Evolutionary conservation across 352 stramenopile genomes (phyloP).

Genomic region (Plasmopara viticola): DNA sequence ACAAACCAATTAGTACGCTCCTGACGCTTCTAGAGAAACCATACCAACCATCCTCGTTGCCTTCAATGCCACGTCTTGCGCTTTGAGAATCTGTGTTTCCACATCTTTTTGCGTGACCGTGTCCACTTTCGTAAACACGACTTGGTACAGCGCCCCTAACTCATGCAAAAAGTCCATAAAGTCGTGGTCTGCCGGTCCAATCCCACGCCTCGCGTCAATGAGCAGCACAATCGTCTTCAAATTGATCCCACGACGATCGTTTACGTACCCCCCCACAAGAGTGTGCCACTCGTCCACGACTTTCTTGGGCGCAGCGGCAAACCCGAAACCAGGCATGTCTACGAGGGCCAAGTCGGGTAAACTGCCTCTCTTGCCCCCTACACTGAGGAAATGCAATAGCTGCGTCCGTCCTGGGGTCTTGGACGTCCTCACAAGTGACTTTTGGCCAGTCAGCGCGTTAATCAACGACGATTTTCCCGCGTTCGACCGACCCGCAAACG

Average conservation of each 20-base stretch:
- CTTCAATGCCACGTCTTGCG: slow-evolving; percentile 35
- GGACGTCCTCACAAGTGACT: slow-evolving; percentile 61
- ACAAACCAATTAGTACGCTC: neutral
- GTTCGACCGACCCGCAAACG: slow-evolving; percentile 84
- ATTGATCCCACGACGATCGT: slow-evolving; percentile 55
- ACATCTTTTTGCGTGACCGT: slow-evolving; percentile 39
- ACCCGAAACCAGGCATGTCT: slow-evolving; percentile 86
- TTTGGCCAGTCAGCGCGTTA: slow-evolving; percentile 72
- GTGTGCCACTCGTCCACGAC: slow-evolving; percentile 71
- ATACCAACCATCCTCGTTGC: slow-evolving; percentile 47
- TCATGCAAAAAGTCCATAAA: slow-evolving; percentile 87
- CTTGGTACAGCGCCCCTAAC: slow-evolving; percentile 77
- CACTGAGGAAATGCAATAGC: slow-evolving; percentile 72
- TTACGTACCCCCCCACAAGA: slow-evolving; percentile 76
- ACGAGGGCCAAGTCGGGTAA: slow-evolving; percentile 64
- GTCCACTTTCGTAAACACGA: slow-evolving; percentile 90
- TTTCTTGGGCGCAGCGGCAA: slow-evolving; percentile 67
- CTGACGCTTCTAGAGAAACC: neutral
- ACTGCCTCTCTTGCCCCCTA: slow-evolving; percentile 67
- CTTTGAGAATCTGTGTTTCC: slow-evolving; percentile 44
- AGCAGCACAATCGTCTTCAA: slow-evolving; percentile 72
- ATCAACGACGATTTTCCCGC: slow-evolving; percentile 87
- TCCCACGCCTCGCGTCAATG: slow-evolving; percentile 71
- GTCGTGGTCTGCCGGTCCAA: slow-evolving; percentile 71
- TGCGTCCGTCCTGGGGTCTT: slow-evolving; percentile 86